Conservation (phyloP, 192 early-diverging fungal species). For the Funneliformis mosseae region DNA sequence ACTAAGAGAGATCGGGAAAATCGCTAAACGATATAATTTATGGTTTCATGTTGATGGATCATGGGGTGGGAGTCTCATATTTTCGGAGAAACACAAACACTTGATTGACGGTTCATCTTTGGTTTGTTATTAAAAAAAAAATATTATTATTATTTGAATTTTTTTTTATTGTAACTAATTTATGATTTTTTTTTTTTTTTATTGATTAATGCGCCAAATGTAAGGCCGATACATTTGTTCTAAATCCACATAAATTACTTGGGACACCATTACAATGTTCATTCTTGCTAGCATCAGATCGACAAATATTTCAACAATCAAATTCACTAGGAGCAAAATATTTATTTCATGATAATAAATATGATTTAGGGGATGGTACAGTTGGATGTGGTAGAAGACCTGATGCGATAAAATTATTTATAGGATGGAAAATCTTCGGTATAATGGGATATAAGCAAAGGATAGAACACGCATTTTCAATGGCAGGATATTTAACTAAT, state of each 20-base stretch:
- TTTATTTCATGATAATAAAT: conserved; percentile 65
- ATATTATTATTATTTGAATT: background rate
- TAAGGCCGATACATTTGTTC: conserved; percentile 65
- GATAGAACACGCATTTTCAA: conserved; percentile 59
- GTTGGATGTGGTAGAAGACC: conserved; percentile 79
- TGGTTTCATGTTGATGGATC: conserved; percentile 83
- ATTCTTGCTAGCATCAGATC: conserved; percentile 62
- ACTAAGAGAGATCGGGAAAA: conserved; percentile 54
- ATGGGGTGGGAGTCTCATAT: conserved; percentile 73
- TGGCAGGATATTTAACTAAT: conserved; percentile 51
- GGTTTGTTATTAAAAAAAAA: conserved; percentile 28
- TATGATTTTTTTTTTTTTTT: background rate
- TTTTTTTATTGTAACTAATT: background rate
- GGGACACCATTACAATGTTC: conserved; percentile 81
- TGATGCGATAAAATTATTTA: conserved; percentile 79
- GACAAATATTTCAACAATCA: conserved; percentile 55
- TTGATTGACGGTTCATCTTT: conserved; percentile 54
- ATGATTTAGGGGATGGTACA: conserved; percentile 77
- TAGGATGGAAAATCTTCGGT: conserved; percentile 79
- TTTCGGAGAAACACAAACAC: conserved; percentile 55
- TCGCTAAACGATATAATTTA: conserved; percentile 62
- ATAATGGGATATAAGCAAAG: conserved; percentile 57
- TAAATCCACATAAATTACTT: conserved; percentile 86
- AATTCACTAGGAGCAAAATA: conserved; percentile 70
- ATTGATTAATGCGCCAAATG: background rate